A percentile compares a stretch with the other conserved stretches of the same genome.
Conservation (phyloP, 2,329 filamentous ascomycete species). For the Ophiobolus disseminans region DNA sequence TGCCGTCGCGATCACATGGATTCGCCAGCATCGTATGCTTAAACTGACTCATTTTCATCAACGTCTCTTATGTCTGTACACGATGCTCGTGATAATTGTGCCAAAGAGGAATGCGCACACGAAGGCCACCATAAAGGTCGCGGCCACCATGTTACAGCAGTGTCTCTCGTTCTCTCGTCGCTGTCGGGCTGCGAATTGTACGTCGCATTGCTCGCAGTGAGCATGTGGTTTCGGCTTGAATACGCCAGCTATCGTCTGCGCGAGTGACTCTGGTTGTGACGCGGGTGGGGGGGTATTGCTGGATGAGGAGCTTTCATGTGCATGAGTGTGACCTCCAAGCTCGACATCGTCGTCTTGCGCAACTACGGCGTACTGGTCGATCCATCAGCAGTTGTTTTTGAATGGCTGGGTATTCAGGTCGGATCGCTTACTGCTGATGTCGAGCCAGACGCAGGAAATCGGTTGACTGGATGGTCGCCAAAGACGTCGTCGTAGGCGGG, state of each 20-base stretch:
- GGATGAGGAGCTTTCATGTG: constrained; percentile 1
- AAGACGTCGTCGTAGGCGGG: constrained; percentile 40
- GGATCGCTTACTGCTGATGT: constrained; percentile 20
- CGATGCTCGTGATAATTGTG: constrained; percentile 13
- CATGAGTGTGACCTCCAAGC: constrained; percentile 22
- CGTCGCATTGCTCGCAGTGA: constrained; percentile 40
- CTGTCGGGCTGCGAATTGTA: constrained; percentile 24
- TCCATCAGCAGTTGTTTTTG: not conserved
- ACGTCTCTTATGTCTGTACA: constrained; percentile 7
- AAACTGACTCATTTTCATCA: constrained; percentile 1
- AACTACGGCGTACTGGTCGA: constrained; percentile 29
- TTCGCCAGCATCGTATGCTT: too few relatives aligned
- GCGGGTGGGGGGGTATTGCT: constrained; percentile 7
- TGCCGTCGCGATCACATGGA: too few relatives aligned
- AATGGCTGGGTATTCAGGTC: not conserved
- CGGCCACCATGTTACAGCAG: constrained; percentile 35
- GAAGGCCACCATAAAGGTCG: constrained; percentile 27
- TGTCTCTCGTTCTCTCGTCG: constrained; percentile 24
- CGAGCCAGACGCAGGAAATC: constrained; percentile 23
- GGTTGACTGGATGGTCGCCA: constrained; percentile 31
- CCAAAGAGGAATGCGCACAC: constrained; percentile 30
- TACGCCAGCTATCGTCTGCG: constrained; percentile 34
- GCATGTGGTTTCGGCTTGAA: constrained; percentile 29
- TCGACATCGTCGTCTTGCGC: constrained; percentile 37
- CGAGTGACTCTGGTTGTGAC: constrained; percentile 27